Evolutionary conservation across 164 flowering plant species (phyloP).

Genomic region (Vitis rupestris): DNA sequence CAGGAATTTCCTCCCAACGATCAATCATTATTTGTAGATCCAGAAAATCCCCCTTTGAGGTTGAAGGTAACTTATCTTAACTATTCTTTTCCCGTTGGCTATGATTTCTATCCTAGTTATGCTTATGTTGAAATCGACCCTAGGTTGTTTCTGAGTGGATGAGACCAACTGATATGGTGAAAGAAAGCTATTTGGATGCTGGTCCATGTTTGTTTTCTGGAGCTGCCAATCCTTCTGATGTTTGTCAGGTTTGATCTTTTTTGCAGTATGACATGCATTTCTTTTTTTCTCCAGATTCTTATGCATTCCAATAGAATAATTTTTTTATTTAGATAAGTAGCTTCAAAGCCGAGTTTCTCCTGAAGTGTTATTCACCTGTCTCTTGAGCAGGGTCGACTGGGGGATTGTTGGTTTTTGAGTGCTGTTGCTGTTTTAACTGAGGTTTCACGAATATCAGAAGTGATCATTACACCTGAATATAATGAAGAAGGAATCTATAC

Average conservation of each 20-base stretch:
- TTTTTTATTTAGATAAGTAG: not conserved
- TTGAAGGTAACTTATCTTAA: constrained; percentile 57
- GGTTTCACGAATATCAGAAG: constrained; percentile 90
- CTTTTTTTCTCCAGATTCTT: not conserved
- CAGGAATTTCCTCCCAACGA: constrained; percentile 97
- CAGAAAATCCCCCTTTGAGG: constrained; percentile 72
- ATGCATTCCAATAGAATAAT: not conserved
- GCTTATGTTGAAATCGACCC: constrained; percentile 7
- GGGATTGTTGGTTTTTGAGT: constrained; percentile 99
- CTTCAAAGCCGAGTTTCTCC: not conserved
- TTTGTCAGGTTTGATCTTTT: constrained; percentile 78
- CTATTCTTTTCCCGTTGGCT: not conserved
- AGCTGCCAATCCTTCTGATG: constrained; percentile 89
- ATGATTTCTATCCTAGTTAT: constrained; percentile 3
- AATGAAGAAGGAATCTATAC: constrained; percentile 98
- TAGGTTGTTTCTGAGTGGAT: constrained; percentile 95
- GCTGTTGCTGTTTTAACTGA: constrained; percentile 99
- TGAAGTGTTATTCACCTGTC: constrained; percentile 5
- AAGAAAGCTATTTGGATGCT: constrained; percentile 50
- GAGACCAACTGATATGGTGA: constrained; percentile 78
- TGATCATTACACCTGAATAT: constrained; percentile 92
- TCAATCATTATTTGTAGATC: constrained; percentile 83
- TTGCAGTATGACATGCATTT: constrained; percentile 6
- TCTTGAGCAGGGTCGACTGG: constrained; percentile 81
- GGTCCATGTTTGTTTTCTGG: constrained; percentile 88